Evolutionary conservation across 1,139 yeast genomes (phyloP).

Genomic region (Hemisphaericaspora subhashii): DNA sequence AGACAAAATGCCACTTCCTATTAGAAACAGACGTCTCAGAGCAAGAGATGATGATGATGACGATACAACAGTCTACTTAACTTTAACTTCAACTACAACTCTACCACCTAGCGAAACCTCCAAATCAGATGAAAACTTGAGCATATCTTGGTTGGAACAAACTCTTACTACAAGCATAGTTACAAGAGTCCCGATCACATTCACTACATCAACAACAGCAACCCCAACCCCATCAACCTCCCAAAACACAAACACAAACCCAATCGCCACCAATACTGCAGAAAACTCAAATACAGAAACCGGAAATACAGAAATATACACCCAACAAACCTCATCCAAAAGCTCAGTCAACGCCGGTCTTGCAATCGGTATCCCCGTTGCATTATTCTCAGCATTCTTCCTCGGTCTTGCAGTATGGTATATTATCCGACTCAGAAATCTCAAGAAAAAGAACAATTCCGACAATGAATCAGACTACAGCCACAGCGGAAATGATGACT

Average conservation of each 20-base stretch:
- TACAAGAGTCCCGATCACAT: neutral
- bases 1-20: neutral
- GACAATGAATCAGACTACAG: slow-evolving; percentile 9
- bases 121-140: neutral
- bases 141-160: slow-evolving; percentile 4
- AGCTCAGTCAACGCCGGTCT: slow-evolving; percentile 31
- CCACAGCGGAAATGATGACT: slow-evolving; percentile 1
- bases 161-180: neutral
- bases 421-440: slow-evolving; percentile 22
- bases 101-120: slow-evolving; percentile 8
- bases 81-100: slow-evolving; percentile 23
- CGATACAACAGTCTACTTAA: slow-evolving; percentile 18
- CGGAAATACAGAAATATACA: slow-evolving; percentile 1
- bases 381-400: slow-evolving; percentile 28
- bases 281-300: too few relatives aligned
- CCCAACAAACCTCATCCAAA: slow-evolving; percentile 6
- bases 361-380: slow-evolving; percentile 47
- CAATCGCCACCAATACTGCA: slow-evolving; percentile 6
- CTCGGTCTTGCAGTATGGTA: slow-evolving; percentile 22
- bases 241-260: slow-evolving; percentile 3
- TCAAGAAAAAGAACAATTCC: slow-evolving; percentile 15
- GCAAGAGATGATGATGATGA: slow-evolving; percentile 6
- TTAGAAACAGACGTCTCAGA: slow-evolving; percentile 2
- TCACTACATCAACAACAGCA: slow-evolving; percentile 1
- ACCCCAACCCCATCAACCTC: slow-evolving; percentile 5